A percentile compares a stretch with the other conserved stretches of the same genome.
Conservation (phyloP, 2,329 filamentous ascomycete genomes). For the Xylariaceae sp. region DNA sequence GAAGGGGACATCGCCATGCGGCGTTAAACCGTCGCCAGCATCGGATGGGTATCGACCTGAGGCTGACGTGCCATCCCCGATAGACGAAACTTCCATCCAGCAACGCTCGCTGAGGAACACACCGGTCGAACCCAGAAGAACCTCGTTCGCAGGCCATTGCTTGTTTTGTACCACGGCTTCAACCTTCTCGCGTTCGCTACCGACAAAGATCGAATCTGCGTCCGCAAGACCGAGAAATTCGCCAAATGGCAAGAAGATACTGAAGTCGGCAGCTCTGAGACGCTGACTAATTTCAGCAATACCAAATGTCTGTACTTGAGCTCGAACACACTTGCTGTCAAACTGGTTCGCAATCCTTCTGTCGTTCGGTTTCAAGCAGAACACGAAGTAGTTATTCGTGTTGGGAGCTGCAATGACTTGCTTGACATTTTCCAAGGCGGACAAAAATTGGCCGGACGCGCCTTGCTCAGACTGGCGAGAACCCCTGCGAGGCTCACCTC, state of each 20-base stretch:
- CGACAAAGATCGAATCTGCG: slow-evolving; percentile 77
- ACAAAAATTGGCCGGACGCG: slow-evolving; percentile 86
- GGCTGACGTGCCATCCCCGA: slow-evolving; percentile 59
- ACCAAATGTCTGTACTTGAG: slow-evolving; percentile 90
- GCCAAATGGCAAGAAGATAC: slow-evolving; percentile 88
- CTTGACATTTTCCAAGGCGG: slow-evolving; percentile 84
- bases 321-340: slow-evolving; percentile 95
- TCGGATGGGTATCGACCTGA: slow-evolving; percentile 56
- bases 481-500: slow-evolving; percentile 31
- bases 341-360: slow-evolving; percentile 97
- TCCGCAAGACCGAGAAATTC: slow-evolving; percentile 91
- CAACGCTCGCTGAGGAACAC: slow-evolving; percentile 94
- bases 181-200: slow-evolving; percentile 86
- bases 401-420: slow-evolving; percentile 78
- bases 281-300: slow-evolving; percentile 96
- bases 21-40: slow-evolving; percentile 54
- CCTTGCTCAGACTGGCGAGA: slow-evolving; percentile 65
- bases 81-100: slow-evolving; percentile 84
- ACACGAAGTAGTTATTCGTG: slow-evolving; percentile 92
- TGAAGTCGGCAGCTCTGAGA: slow-evolving; percentile 89
- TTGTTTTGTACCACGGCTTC: slow-evolving; percentile 89
- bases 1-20: slow-evolving; percentile 52
- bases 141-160: slow-evolving; percentile 89
- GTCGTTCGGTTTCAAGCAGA: slow-evolving; percentile 96
- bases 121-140: slow-evolving; percentile 83